These are phyloP conservation scores for Fusarium subglutinans DNA, from an alignment of 2,329 filamentous ascomycete species.

Conservation along the genomic window DNA sequence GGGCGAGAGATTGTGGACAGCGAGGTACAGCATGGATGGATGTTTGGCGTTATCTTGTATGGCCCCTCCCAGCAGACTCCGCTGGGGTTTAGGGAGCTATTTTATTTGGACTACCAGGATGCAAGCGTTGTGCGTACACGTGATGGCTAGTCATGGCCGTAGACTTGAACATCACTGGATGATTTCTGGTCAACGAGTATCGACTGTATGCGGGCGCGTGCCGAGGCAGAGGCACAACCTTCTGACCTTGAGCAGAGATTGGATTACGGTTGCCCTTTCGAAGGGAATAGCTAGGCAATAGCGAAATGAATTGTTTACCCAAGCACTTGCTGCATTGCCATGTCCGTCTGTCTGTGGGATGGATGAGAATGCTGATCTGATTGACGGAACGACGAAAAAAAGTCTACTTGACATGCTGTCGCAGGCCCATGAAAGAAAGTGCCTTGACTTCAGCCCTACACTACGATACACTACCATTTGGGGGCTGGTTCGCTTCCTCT, in stretches of 20 bases:
- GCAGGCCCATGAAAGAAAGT: slow-evolving; percentile 1
- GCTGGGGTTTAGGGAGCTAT: slow-evolving; percentile 1
- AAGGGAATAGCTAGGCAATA: not conserved
- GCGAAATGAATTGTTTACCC: slow-evolving; percentile 7
- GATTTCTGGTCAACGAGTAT: not conserved
- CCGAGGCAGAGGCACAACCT: slow-evolving; percentile 29
- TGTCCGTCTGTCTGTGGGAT: not conserved
- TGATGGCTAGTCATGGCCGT: not conserved
- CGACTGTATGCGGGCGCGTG: not conserved
- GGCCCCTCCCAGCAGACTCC: slow-evolving; percentile 15
- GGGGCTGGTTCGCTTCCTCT: slow-evolving; percentile 37
- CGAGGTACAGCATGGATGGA: slow-evolving; percentile 40
- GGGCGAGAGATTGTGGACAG: slow-evolving; percentile 31
- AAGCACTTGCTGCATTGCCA: not conserved
- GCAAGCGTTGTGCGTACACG: not conserved
- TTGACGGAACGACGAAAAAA: not conserved
- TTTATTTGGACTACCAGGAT: slow-evolving; percentile 27
- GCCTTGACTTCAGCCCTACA: slow-evolving; percentile 35
- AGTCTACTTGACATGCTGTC: not conserved
- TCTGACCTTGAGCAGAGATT: slow-evolving; percentile 20
- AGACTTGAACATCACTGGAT: slow-evolving; percentile 5
- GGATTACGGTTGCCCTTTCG: not conserved
- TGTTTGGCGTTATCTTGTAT: slow-evolving; percentile 46
- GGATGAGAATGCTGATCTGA: not conserved
- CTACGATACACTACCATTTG: slow-evolving; percentile 23